Conservation (phyloP, 2,329 filamentous ascomycete genomes). For the Davidsoniella eucalypti region DNA sequence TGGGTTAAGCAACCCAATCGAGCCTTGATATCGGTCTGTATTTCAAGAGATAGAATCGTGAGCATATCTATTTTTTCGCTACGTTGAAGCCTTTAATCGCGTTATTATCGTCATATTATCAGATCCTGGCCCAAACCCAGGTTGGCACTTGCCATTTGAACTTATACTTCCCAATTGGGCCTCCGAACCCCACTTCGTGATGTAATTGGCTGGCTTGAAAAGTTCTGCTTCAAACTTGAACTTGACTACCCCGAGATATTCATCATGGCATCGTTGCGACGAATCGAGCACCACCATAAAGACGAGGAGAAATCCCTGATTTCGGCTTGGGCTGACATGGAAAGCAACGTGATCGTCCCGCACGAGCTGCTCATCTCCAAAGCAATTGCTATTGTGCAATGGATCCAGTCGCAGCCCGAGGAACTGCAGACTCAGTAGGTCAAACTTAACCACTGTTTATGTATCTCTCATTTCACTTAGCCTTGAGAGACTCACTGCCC, state of each 20-base stretch:
- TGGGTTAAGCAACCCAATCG: neutral
- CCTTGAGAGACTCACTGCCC: neutral
- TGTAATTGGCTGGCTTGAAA: slow-evolving; percentile 11
- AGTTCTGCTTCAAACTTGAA: slow-evolving; percentile 8
- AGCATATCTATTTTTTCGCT: neutral
- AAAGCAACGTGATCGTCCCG: slow-evolving; percentile 4
- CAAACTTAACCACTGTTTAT: neutral
- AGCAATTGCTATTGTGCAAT: slow-evolving; percentile 12
- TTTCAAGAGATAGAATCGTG: neutral
- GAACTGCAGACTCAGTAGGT: slow-evolving; percentile 9
- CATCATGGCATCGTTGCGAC: neutral
- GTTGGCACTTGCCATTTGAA: neutral
- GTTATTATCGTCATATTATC: neutral
- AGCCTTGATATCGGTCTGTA: neutral
- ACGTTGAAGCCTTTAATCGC: neutral
- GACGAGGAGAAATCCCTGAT: neutral
- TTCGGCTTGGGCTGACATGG: slow-evolving; percentile 5
- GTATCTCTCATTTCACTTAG: neutral
- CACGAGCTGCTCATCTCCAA: slow-evolving; percentile 10
- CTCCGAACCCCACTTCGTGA: slow-evolving; percentile 9
- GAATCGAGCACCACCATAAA: neutral
- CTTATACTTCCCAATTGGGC: slow-evolving; percentile 11
- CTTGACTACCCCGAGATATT: neutral
- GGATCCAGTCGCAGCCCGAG: slow-evolving; percentile 13
- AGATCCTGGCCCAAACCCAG: neutral